These are phyloP conservation scores for Phytomonas serpens DNA, from an alignment of 208 protist genomes.

Conservation along the genomic window DNA sequence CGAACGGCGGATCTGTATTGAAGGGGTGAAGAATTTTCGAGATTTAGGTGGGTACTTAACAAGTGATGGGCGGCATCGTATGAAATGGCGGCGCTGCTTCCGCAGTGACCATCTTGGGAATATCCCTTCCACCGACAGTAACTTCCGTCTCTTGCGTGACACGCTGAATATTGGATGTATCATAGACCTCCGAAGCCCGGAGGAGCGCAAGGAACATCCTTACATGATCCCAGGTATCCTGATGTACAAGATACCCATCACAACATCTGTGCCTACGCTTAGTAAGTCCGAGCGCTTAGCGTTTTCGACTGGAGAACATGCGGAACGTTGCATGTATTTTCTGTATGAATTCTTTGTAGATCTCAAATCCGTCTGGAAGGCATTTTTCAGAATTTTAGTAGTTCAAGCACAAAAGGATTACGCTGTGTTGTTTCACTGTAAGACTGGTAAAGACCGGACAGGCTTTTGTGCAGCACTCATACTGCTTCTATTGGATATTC, in stretches of 20 bases:
- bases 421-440: conserved; percentile 43
- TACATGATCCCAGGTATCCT: conserved; percentile 21
- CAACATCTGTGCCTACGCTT: conserved; percentile 9
- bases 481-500: conserved; percentile 23
- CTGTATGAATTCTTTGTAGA: conserved; percentile 20
- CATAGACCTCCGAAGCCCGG: conserved; percentile 30
- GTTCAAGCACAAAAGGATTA: conserved; percentile 7
- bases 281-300: conserved; percentile 8
- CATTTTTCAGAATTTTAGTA: conserved; percentile 18
- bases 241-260: conserved; percentile 17
- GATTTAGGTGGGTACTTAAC: conserved; percentile 38
- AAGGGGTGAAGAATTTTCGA: conserved; percentile 19
- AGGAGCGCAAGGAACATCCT: conserved; percentile 16
- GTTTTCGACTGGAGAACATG: conserved; percentile 2
- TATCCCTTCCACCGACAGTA: conserved; percentile 4
- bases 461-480: conserved; percentile 27
- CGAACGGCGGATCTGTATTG: conserved; percentile 6
- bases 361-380: conserved; percentile 12
- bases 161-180: conserved; percentile 17
- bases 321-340: conserved; percentile 10
- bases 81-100: conserved; percentile 17
- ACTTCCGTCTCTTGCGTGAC: conserved; percentile 7
- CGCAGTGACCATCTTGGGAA: conserved; percentile 27
- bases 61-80: conserved; percentile 6
- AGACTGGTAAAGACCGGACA: conserved; percentile 50